Base-by-base conservation (phyloP, 1,139 yeast genomes). In the Zygosaccharomyces sapae region DNA sequence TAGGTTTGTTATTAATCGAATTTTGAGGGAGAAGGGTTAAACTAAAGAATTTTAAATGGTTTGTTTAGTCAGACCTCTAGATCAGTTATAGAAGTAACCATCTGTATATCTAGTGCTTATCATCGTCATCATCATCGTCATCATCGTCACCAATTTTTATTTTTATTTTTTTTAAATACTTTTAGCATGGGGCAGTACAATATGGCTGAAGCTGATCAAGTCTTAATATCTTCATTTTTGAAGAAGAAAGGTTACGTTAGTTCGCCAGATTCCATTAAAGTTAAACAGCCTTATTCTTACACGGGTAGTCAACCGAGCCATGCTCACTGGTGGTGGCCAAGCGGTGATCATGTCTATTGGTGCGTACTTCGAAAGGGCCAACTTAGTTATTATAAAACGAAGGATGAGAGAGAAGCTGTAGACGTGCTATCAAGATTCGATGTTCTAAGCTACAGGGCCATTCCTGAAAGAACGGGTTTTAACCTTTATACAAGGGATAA, bases 351-450 rank as follows among this genome's bases (percentile, higher is more conserved):
- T 19, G 35, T 38, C 30, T 56, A 51, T 37, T 81, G 86, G 86
- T 77, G 79, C 53, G 83, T 79, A 2, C 66, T 81, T n/a, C 66
- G 86, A 34, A 68, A 69, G 16, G 70, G 74, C 43, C 85, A 79
- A 57, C 66, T 81, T 33, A 70, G 81, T 12, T 79, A 76, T 60
- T 81, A 81, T 61, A 79, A 79, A 57, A 82, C 80, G 55, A 71
- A 74, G 12, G 66, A 72, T 34, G 86, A 81, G 57, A 74, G 79
- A 59, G 77, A 79, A 58, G 80, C 84, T 0, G 67, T 72, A 38
- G 70, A 68, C 43, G 81, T 81, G 9, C 68, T 79, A 16, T 66
- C 66, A 5, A 57, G 67, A 5, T 61, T 62, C 25, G 70, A 70
- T 31, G 63, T 71, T 31, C 60, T 70, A 57, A 68, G 47, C 22